A percentile compares a stretch with the other conserved stretches of the same genome.
Evolutionary conservation across 257 asterid species (phyloP).

Genomic region (Eustoma russellianum): DNA sequence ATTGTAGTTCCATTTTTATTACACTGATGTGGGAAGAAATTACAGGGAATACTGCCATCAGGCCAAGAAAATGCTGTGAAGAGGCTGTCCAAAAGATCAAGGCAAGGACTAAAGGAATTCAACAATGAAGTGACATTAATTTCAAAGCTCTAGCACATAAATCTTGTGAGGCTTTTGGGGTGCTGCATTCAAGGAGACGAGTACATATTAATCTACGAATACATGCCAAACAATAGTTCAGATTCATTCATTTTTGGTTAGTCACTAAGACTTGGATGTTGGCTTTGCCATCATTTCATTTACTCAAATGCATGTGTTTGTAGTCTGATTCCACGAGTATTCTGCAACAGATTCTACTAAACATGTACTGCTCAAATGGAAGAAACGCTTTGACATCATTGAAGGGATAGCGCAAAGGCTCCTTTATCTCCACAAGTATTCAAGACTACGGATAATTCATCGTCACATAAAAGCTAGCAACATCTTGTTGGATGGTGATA

Average conservation of each 20-base stretch:
- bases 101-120: conserved; percentile 22
- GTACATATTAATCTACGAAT: conserved; percentile 21
- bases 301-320: neutral
- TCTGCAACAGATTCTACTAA: neutral
- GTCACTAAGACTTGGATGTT: neutral
- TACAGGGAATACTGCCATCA: conserved; percentile 1
- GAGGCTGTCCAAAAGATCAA: conserved; percentile 13
- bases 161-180: conserved; percentile 29
- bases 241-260: conserved; percentile 7
- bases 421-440: conserved; percentile 8
- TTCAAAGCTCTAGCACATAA: conserved; percentile 26
- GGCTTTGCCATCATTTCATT: neutral
- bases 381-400: neutral
- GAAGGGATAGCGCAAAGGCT: conserved; percentile 11
- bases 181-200: conserved; percentile 20
- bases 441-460: conserved; percentile 10
- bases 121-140: conserved; percentile 22
- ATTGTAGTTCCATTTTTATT: neutral
- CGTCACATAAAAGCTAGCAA: conserved; percentile 15
- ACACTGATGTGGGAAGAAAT: neutral
- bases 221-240: conserved; percentile 13
- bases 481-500: conserved; percentile 1
- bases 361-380: neutral
- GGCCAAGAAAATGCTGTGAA: conserved; percentile 11
- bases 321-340: neutral